Evolutionary conservation across 495 filamentous ascomycete species (phyloP), one percentile per base, ranked within the genome.

Genomic region (Annulohypoxylon maeteangense): DNA sequence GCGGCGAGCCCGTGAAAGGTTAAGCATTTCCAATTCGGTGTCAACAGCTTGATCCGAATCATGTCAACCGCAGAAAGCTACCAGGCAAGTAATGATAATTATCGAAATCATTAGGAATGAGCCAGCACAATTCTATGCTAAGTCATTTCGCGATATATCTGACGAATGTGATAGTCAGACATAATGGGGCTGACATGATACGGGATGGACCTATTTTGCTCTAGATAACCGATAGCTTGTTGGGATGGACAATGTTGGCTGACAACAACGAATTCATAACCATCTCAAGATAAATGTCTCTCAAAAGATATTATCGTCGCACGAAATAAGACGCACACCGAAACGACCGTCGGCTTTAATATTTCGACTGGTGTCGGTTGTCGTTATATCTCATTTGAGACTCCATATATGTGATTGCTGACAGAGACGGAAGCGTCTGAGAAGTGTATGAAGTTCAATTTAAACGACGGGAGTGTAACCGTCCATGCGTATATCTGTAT

Each of bases 181-280:
- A 54, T 11, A 65, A 32, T 22, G 16, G 56, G n/a, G 50, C 62
- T 65, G 62, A 65, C 62, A 56, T 65, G 62, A 65, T 55, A 65
- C 54, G 63, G 55, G 12, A 16, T 23, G 20, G 14, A 7, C 31
- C 22, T 18, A 31, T 45, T 40, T 23, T 58, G 12, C 55, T 40
- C 23, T 50, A 50, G 22, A 12, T 23, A 50, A 25, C 7, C 2
- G 45, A 50, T 50, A 4, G 18, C 20, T 16, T 44, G 40, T 20
- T 22, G 18, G 45, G 18, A 48, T 25, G 7, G 8, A 48, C 8
- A 44, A 7, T 25, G 20, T 3, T 48, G 45, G 45, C 20, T 48
- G 45, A 48, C 18, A 25, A 48, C 20, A 48, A 20, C 18, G 25
- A 48, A 25, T 11, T n/a, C 45, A 48, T 12, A 25, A 20, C 1